Percentiles rank a stretch among this genome's conserved stretches.
Evolutionary conservation across 148 eudicot genomes (phyloP).

Genomic region (Drosera capensis): DNA sequence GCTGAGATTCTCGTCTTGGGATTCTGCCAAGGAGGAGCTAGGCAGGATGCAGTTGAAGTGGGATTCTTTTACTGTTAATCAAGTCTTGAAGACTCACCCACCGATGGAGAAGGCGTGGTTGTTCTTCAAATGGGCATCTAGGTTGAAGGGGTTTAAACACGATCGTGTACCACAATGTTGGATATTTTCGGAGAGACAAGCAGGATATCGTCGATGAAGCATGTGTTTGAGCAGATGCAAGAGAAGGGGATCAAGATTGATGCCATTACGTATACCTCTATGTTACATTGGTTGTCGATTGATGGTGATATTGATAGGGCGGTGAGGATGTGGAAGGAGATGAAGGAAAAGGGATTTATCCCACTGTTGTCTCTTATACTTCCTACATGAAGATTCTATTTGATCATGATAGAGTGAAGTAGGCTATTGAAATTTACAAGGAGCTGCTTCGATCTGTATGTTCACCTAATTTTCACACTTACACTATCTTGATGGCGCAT

Average conservation of each 20-base stretch:
- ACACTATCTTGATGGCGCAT: constrained; percentile 76
- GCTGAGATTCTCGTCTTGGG: constrained; percentile 59
- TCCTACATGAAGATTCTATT: constrained; percentile 74
- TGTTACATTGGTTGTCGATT: constrained; percentile 69
- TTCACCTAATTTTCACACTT: constrained; percentile 64
- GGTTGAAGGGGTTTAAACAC: constrained; percentile 48
- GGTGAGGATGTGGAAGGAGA: constrained; percentile 55
- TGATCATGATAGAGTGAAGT: constrained; percentile 44
- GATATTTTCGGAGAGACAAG: constrained; percentile 87
- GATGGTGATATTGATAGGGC: constrained; percentile 72
- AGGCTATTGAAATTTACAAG: constrained; percentile 46
- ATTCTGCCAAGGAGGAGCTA: constrained; percentile 45
- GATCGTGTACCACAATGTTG: constrained; percentile 80
- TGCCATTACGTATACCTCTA: constrained; percentile 57
- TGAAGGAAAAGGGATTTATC: constrained; percentile 41
- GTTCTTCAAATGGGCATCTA: constrained; percentile 69
- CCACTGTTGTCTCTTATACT: constrained; percentile 74
- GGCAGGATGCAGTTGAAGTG: constrained; percentile 32
- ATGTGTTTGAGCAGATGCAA: constrained; percentile 60
- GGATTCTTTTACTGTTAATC: constrained; percentile 76
- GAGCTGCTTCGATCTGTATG: constrained; percentile 62
- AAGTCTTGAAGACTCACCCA: constrained; percentile 79
- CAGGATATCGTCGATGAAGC: constrained; percentile 65
- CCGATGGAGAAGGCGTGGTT: constrained; percentile 88
- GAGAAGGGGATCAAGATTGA: constrained; percentile 55